phyloP scores from a whole-genome alignment of 1,284 basidiomycete species.

The Acaromyces ingoldii region DNA sequence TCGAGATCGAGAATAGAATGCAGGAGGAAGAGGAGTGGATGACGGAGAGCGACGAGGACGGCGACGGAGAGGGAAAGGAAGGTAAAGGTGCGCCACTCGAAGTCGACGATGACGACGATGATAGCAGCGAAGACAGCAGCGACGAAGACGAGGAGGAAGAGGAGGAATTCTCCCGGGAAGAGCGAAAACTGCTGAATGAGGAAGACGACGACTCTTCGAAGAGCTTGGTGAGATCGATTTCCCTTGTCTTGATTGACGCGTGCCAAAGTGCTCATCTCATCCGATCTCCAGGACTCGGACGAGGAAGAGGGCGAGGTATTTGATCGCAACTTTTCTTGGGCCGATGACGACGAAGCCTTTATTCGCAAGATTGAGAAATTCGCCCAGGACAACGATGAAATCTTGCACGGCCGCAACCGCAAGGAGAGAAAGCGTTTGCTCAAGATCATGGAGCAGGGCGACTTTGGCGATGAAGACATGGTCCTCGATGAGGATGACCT shows the following conservation, averaged over 20 bases:
- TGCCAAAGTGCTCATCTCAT: too few species aligned
- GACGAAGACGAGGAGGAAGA: conserved; percentile 6
- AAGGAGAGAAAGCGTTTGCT: conserved; percentile 63
- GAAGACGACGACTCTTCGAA: conserved; percentile 14
- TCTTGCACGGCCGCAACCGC: conserved; percentile 6
- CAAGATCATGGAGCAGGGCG: conserved; percentile 62
- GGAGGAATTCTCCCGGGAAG: conserved; percentile 1
- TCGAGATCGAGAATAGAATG: conserved; percentile 28
- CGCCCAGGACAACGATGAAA: conserved; percentile 8
- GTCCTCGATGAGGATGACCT: conserved; percentile 12
- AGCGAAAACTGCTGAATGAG: not conserved
- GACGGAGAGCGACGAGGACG: not conserved
- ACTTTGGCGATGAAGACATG: conserved; percentile 54
- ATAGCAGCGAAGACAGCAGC: conserved; percentile 7
- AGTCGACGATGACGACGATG: conserved; percentile 17
- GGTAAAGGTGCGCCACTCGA: conserved; percentile 1
- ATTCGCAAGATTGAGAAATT: conserved; percentile 58
- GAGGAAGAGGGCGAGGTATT: conserved; percentile 44
- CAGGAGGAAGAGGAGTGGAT: conserved; percentile 1
- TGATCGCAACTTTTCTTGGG: conserved; percentile 55
- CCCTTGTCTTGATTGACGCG: too few species aligned
- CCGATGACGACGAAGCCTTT: conserved; percentile 64
- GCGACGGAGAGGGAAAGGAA: not conserved
- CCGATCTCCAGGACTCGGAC: conserved; percentile 8
- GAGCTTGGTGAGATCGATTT: too few species aligned